Conservation (phyloP, 495 filamentous ascomycete species). For the Parathielavia appendiculata region DNA sequence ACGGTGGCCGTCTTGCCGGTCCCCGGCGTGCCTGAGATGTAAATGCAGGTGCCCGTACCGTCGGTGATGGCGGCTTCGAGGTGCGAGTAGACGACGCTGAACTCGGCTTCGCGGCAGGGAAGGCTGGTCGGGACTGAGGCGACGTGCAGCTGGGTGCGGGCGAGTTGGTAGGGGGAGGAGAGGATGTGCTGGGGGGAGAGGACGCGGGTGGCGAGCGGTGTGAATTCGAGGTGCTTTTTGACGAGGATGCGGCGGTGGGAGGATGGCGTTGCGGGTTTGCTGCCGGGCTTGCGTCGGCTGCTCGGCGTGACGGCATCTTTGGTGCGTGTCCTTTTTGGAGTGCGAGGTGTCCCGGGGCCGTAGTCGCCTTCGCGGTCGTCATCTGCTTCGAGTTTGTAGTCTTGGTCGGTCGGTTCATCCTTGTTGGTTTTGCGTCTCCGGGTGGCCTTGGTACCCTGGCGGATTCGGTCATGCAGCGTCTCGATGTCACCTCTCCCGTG, state of each 20-base stretch:
- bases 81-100: constrained; percentile 84
- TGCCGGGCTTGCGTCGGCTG: constrained; percentile 42
- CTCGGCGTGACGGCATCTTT: constrained; percentile 30
- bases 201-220: constrained; percentile 80
- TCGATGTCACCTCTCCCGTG: constrained; percentile 58
- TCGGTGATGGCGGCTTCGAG: constrained; percentile 92
- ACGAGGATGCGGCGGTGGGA: constrained; percentile 65
- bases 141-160: constrained; percentile 84
- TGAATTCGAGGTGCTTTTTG: constrained; percentile 93
- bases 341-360: constrained; percentile 26
- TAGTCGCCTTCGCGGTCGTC: constrained; percentile 44
- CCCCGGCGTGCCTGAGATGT: constrained; percentile 98
- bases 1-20: constrained; percentile 98
- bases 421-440: constrained; percentile 48
- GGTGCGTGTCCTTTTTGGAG: constrained; percentile 36
- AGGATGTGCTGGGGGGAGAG: constrained; percentile 71
- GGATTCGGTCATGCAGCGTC: constrained; percentile 58
- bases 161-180: constrained; percentile 87
- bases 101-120: constrained; percentile 89
- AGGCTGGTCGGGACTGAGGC: constrained; percentile 83
- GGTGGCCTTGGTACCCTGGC: constrained; percentile 63
- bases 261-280: constrained; percentile 56
- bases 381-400: constrained; percentile 42
- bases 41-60: constrained; percentile 90
- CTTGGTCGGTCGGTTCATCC: constrained; percentile 36